A percentile compares a stretch with the other conserved stretches of the same genome.
Evolutionary conservation across 345 rosid genomes (phyloP).

Genomic region (Citrus reticulata): DNA sequence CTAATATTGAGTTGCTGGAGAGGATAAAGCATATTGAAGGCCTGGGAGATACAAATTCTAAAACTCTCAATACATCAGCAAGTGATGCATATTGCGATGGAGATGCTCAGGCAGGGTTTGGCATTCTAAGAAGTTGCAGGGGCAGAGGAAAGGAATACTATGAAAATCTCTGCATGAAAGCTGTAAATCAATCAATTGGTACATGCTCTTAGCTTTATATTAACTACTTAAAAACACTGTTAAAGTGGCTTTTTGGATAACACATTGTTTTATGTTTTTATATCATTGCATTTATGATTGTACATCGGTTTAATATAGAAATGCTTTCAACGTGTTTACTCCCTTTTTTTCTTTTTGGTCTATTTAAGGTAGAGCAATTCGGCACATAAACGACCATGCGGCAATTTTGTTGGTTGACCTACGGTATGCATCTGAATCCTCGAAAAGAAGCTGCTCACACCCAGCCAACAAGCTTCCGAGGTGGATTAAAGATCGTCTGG

Average conservation of each 20-base stretch:
- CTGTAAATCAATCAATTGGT: slow-evolving; percentile 95
- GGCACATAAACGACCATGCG: slow-evolving; percentile 78
- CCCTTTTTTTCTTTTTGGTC: not conserved
- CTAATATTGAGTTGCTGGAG: slow-evolving; percentile 79
- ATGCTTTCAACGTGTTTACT: not conserved
- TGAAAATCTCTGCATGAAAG: slow-evolving; percentile 97
- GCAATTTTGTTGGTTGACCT: slow-evolving; percentile 82
- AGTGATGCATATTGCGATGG: slow-evolving; percentile 45
- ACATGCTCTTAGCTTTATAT: slow-evolving; percentile 15
- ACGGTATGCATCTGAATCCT: slow-evolving; percentile 59
- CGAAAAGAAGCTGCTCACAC: slow-evolving; percentile 44
- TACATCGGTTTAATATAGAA: not conserved
- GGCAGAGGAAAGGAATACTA: slow-evolving; percentile 84
- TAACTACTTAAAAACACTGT: not conserved
- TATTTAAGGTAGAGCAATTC: slow-evolving; percentile 74
- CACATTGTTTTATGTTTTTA: not conserved
- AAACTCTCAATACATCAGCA: slow-evolving; percentile 22
- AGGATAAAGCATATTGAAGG: slow-evolving; percentile 84
- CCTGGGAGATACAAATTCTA: slow-evolving; percentile 48
- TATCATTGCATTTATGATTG: not conserved
- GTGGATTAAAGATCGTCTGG: slow-evolving; percentile 72
- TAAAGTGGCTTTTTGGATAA: not conserved
- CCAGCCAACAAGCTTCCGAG: slow-evolving; percentile 74
- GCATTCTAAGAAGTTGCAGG: slow-evolving; percentile 67
- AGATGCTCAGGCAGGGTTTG: slow-evolving; percentile 61